These are phyloP conservation scores for Epichloe uncinata DNA, from an alignment of 2,329 filamentous ascomycete genomes.

Conservation along the genomic window DNA sequence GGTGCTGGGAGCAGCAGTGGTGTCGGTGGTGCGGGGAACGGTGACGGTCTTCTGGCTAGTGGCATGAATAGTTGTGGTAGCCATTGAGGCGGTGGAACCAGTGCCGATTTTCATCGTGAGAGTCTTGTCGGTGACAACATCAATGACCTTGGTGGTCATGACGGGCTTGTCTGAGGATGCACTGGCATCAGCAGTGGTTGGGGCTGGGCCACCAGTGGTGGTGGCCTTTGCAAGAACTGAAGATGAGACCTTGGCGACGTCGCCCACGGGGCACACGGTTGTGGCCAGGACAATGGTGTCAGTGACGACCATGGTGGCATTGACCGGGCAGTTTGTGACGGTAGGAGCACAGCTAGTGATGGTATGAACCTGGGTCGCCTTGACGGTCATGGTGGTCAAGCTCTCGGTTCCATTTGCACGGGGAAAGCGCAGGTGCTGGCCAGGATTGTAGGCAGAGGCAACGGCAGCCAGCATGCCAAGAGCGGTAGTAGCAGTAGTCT, in stretches of 20 bases:
- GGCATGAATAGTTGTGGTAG: slow-evolving; percentile 30
- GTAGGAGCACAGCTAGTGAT: slow-evolving; percentile 44
- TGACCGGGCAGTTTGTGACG: slow-evolving; percentile 40
- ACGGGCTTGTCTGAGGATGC: slow-evolving; percentile 8
- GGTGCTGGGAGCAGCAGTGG: slow-evolving; percentile 6
- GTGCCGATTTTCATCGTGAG: slow-evolving; percentile 22
- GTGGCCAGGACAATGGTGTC: slow-evolving; percentile 26
- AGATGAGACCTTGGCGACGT: slow-evolving; percentile 27
- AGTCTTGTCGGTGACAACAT: slow-evolving; percentile 19
- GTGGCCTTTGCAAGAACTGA: slow-evolving; percentile 23
- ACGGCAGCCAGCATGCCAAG: slow-evolving; percentile 32
- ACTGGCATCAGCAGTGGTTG: slow-evolving; percentile 10
- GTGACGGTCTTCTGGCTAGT: slow-evolving; percentile 27
- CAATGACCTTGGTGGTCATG: slow-evolving; percentile 14
- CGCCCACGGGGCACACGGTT: slow-evolving; percentile 32
- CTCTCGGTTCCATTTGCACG: slow-evolving; percentile 14
- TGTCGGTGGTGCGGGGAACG: slow-evolving; percentile 13
- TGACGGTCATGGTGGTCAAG: slow-evolving; percentile 33
- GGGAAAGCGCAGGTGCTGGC: slow-evolving; percentile 19
- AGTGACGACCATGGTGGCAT: slow-evolving; percentile 21
- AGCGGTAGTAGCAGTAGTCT: slow-evolving; percentile 25
- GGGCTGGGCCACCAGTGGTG: slow-evolving; percentile 8
- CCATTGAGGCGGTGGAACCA: slow-evolving; percentile 17
- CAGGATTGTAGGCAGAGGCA: slow-evolving; percentile 26
- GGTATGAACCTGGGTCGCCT: slow-evolving; percentile 41